These are phyloP conservation scores for Ambrosia hybrid DNA, from an alignment of 140 eudicot genomes.

Conservation along the genomic window DNA sequence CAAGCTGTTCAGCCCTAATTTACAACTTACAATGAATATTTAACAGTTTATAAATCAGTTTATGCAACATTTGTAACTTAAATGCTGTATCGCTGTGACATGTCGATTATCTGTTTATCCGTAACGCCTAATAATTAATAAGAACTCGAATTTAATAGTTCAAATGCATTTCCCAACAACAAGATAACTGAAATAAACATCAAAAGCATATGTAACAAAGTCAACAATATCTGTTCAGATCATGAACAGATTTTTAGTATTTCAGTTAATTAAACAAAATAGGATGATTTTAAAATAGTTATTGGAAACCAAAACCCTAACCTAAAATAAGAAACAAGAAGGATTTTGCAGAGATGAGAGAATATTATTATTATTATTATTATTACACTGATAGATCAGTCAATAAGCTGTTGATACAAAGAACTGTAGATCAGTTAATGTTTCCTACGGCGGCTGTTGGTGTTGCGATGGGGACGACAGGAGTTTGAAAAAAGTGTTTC, in stretches of 20 bases:
- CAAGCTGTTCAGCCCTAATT: background rate
- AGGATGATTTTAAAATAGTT: background rate
- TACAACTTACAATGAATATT: background rate
- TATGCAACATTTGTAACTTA: background rate
- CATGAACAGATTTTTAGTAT: no score
- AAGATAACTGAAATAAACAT: background rate
- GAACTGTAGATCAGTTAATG: background rate
- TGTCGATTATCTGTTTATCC: no score
- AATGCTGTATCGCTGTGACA: background rate
- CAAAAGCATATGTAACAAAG: background rate
- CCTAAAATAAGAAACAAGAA: background rate
- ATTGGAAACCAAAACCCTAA: background rate
- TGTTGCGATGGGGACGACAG: background rate
- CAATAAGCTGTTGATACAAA: background rate
- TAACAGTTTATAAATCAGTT: background rate
- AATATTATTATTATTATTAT: no score
- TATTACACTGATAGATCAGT: no score
- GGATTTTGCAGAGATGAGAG: background rate
- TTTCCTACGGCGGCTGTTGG: background rate
- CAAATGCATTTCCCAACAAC: background rate
- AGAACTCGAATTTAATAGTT: background rate
- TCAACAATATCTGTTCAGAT: background rate
- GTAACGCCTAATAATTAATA: background rate
- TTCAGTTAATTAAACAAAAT: background rate
- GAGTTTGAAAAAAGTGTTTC: background rate